Evolutionary conservation across 805 yeast species (phyloP).

Genomic region (Kodamaea laetipori): DNA sequence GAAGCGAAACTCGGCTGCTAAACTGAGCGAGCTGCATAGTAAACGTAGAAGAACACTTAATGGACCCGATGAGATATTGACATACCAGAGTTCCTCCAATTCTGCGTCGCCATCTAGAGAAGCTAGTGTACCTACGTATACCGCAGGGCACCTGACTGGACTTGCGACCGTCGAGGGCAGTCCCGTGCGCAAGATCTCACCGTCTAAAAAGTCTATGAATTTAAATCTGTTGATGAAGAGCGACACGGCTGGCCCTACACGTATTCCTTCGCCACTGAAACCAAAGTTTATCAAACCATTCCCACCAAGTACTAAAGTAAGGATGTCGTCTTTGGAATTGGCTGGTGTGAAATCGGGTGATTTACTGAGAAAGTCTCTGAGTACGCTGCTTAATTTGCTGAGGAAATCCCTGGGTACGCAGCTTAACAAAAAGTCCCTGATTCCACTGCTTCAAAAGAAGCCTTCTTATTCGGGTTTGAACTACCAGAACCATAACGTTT

Average conservation of each 20-base stretch:
- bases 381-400: slow-evolving; percentile 12
- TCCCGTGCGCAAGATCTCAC: slow-evolving; percentile 33
- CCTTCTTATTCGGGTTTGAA: not conserved
- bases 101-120: not conserved
- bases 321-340: slow-evolving; percentile 35
- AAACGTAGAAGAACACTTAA: slow-evolving; percentile 44
- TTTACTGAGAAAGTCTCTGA: slow-evolving; percentile 15
- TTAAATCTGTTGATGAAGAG: slow-evolving; percentile 33
- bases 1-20: not conserved
- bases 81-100: slow-evolving; percentile 10
- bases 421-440: slow-evolving; percentile 18
- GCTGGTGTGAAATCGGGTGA: slow-evolving; percentile 29
- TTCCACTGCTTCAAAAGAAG: slow-evolving; percentile 17
- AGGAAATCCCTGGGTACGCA: slow-evolving; percentile 16
- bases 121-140: slow-evolving; percentile 1
- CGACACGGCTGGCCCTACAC: slow-evolving; percentile 9
- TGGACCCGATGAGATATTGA: slow-evolving; percentile 40
- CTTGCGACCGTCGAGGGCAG: slow-evolving; percentile 7
- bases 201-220: slow-evolving; percentile 43
- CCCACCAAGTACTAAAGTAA: slow-evolving; percentile 26
- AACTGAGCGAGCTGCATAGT: slow-evolving; percentile 12
- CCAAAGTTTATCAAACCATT: slow-evolving; percentile 26
- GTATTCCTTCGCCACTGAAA: slow-evolving; percentile 5
- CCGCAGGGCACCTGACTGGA: not conserved
- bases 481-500: slow-evolving; percentile 2